Conservation (phyloP, 1,284 basidiomycete species). For the Cryptococcus sp. region DNA sequence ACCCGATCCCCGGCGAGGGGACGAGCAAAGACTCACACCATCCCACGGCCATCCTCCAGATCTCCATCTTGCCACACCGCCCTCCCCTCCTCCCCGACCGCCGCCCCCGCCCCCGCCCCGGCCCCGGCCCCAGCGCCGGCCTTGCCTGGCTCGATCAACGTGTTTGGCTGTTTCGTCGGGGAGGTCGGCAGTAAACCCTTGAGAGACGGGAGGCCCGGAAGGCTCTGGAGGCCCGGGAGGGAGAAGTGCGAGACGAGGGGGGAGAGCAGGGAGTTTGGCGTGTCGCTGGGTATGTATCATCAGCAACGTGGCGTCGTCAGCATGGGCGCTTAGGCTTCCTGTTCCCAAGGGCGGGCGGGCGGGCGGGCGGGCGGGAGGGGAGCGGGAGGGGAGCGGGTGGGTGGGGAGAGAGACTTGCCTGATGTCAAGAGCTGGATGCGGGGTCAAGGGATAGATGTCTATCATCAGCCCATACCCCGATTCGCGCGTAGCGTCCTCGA, state of each 20-base stretch:
- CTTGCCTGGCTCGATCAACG: background rate
- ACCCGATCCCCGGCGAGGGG: no score
- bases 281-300: slow-evolving; percentile 22
- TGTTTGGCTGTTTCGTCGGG: slow-evolving; percentile 3
- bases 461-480: background rate
- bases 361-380: no score
- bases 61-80: slow-evolving; percentile 35
- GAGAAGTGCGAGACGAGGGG: slow-evolving; percentile 27
- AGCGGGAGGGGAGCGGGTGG: no score
- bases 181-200: slow-evolving; percentile 30
- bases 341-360: no score
- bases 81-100: background rate
- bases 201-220: slow-evolving; percentile 23
- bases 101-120: background rate
- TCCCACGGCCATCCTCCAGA: slow-evolving; percentile 27
- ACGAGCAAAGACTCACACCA: slow-evolving; percentile 9
- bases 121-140: background rate
- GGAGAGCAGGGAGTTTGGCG: slow-evolving; percentile 23
- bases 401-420: background rate
- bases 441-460: background rate
- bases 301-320: background rate
- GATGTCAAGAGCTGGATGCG: slow-evolving; percentile 8
- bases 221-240: slow-evolving; percentile 17
- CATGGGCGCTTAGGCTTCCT: no score
- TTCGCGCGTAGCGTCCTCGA: no score